These are phyloP conservation scores for Cadophora sp. DNA, from an alignment of 2,329 filamentous ascomycete genomes.

Conservation along the genomic window DNA sequence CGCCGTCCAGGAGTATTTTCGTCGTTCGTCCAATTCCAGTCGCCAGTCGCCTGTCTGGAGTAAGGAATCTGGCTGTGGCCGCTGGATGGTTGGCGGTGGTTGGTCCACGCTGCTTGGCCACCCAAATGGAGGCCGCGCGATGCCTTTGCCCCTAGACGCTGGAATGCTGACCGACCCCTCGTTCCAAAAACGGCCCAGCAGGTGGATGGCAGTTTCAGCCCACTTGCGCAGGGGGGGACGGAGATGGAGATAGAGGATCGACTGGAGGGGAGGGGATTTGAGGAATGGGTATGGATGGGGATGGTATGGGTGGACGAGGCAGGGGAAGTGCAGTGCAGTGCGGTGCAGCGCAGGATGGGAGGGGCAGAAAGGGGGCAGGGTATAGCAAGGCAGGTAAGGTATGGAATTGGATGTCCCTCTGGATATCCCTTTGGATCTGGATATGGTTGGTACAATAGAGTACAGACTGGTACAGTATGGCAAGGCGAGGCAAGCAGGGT, in stretches of 20 bases:
- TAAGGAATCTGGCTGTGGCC: conserved; percentile 33
- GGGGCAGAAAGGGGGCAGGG: conserved; percentile 5
- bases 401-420: background rate
- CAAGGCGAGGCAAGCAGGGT: conserved; percentile 1
- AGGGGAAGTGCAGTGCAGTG: background rate
- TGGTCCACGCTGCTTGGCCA: conserved; percentile 10
- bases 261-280: conserved; percentile 16
- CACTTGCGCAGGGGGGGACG: conserved; percentile 10
- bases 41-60: conserved; percentile 24
- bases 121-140: conserved; percentile 2
- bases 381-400: background rate
- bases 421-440: background rate
- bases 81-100: conserved; percentile 35
- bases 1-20: conserved; percentile 28
- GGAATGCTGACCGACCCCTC: conserved; percentile 26
- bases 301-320: background rate
- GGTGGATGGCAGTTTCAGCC: conserved; percentile 28
- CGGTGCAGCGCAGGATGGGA: background rate
- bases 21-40: conserved; percentile 23
- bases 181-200: conserved; percentile 19
- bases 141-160: conserved; percentile 8
- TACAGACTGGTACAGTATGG: background rate
- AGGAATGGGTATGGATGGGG: conserved; percentile 11
- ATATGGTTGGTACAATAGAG: background rate
- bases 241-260: conserved; percentile 20